Base-by-base conservation (phyloP, 768 basidiomycete species). In the Suillus cothurnatus region DNA sequence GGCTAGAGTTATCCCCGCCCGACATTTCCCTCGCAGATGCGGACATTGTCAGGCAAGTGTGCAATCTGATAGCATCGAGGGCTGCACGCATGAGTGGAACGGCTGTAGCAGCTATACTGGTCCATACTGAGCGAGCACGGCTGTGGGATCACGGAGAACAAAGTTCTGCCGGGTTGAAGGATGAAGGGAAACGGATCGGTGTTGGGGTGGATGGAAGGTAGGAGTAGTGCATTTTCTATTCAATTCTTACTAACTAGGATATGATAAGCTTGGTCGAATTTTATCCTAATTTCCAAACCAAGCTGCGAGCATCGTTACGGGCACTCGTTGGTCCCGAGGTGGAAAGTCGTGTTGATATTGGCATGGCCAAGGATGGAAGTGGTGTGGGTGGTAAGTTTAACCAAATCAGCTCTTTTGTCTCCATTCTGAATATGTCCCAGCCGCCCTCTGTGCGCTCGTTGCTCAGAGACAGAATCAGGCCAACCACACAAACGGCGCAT, bases 151-250 rank as follows among this genome's bases (percentile, higher is more conserved):
- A 78, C 63, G 82, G 79, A 2, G 73, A 55, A 39, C 14, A 21
- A 6, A 34, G 23, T 3, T 8, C 61, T 2, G 32, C 32, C n/a
- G 61, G 68, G 19, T 38, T 78, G 61, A 62, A 56, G 59, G 76
- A 78, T 9, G 79, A 79, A 52, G 82, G 79, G 56, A 83, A 81
- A 67, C 84, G 79, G 70, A 86, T 97, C 52, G 82, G 86, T 59
- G 87, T 99, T 32, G 97, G 97, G 56, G 88, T 99, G 12, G 97
- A 99, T 72, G 97, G 97, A 73, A 94, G 91, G 94, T 93, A 66
- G 38, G 81, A 71, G 7, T 31, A 38, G 23, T 31, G 9, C 28
- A 9, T 17, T 26, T 19, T 17, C 23, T 34, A 21, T 50, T 9
- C 50, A 34, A 3, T 32, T 43, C n/a, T 55, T 45, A 19, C 45